Base-by-base conservation (phyloP, 805 yeast species). In the Saccharomycopsis javanensis region DNA sequence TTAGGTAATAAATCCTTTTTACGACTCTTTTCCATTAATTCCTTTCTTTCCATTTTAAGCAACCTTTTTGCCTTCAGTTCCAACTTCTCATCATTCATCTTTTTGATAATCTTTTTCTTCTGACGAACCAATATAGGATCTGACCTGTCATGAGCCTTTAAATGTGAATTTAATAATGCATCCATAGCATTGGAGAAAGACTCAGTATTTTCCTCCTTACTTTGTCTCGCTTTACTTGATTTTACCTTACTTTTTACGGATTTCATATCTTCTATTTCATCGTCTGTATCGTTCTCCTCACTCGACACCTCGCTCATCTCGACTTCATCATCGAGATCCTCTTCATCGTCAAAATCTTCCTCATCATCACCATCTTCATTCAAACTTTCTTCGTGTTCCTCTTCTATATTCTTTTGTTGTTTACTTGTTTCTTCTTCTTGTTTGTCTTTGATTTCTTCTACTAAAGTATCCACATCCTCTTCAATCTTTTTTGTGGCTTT, bases 71-170 rank as follows among this genome's bases (percentile, higher is more conserved):
- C 98, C 68, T 89, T 87, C 59, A 81, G 79, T 64, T 92, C 97
- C 51, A 94, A 73, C 66, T 86, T 87, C 54, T 87, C 88, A 33
- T 83, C 79, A 64, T 91, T 97, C 57, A 86, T 77, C 63, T 87
- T 83, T 71, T 83, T 85, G 54, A 83, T 60, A 0, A 83, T 79
- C 46, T 78, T 75, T 63, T 85, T 86, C 66, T 87, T 86, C 25
- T 80, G 75, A 71, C 98, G 82, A 6, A 92, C 91, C 71, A 92
- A 77, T 57, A 92, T 88, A 2, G 99, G 99, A 68, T 91, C 96
- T 50, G 79, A 79, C 66, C 97, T 78, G 66, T 86, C 89, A 65
- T 92, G 86, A 0, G 96, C 95, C 68, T 94, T 94, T 63, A 92
- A 75, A 65, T 82, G 84, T 1, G 98, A 88, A 4, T 86, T 86